Base-by-base conservation (phyloP, 1,139 yeast species). In the Saccharomyces hybrid region DNA sequence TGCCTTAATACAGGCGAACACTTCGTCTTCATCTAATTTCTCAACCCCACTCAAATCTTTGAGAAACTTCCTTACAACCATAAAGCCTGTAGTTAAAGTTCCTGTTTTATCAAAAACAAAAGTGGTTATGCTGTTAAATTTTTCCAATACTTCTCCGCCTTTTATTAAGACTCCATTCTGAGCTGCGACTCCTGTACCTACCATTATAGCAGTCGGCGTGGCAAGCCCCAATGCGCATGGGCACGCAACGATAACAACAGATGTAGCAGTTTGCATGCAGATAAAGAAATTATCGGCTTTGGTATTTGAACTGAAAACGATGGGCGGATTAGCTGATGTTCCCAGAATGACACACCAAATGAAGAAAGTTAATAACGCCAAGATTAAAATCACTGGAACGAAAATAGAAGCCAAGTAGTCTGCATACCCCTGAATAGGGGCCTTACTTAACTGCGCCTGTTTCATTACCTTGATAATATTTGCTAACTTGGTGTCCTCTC, bases 131-230 rank as follows among this genome's bases (percentile, higher is more conserved):
- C 77, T 72, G 62, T 81, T 81, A 6, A 95, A 86, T 53, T 75
- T 78, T 68, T 95, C 99, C 58, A 95, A 78, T 11, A 88, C 81
- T 54, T 87, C 95, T 26, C 98, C 99, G 51, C 98, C 97, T 71
- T 93, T 93, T 64, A 95, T 87, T 54, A 95, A 76, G 11, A 93
- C 87, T 27, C 99, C 99, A 70, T 89, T 78, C 11, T 81, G 73
- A 0, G 99, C 98, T 41, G 97, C 98, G 28, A 89, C 86, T 27
- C 99, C 99, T 1, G 98, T 91, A 5, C 98, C 99, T 3, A 93
- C 99, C 97, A 93, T 91, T 3, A 95, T 88, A 0, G 99, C 99
- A 1, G 99, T 93, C 0, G 99, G 99, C 0, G 99, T 96, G 7
- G 97, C 97, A 52, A 93, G 77, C 1, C 99, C 99, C 31, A 93